Percentiles rank a stretch among this genome's conserved stretches.
Evolutionary conservation across 805 yeast genomes (phyloP).

Genomic region (Hanseniaspora osmophila): DNA sequence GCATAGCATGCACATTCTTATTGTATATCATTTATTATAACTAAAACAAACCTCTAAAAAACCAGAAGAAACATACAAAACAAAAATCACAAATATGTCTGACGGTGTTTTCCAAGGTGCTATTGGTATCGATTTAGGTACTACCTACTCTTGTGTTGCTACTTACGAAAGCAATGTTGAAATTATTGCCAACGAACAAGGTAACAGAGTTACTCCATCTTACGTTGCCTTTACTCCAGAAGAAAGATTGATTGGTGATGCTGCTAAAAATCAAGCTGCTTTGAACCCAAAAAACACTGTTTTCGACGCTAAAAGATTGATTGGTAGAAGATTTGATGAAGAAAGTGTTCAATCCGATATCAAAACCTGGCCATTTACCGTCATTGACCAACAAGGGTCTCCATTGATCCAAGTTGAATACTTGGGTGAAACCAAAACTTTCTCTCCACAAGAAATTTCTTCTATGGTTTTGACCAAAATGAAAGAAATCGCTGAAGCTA

Average conservation of each 20-base stretch:
- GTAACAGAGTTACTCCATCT: conserved; percentile 76
- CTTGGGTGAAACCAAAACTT: conserved; percentile 53
- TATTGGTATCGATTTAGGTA: conserved; percentile 97
- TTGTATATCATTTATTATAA: no score
- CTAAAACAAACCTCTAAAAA: conserved; percentile 5
- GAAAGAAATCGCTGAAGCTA: conserved; percentile 72
- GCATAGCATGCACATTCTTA: no score
- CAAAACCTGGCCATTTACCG: conserved; percentile 81
- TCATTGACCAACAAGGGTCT: conserved; percentile 47
- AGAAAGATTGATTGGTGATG: conserved; percentile 71
- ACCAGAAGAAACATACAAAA: conserved; percentile 6
- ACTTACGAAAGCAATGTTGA: conserved; percentile 66
- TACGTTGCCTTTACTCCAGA: conserved; percentile 68
- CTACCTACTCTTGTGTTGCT: conserved; percentile 72
- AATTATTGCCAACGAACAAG: conserved; percentile 72
- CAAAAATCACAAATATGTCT: conserved; percentile 52
- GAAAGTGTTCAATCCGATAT: conserved; percentile 74
- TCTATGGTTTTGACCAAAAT: conserved; percentile 69
- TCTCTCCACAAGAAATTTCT: conserved; percentile 64
- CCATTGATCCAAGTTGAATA: conserved; percentile 60
- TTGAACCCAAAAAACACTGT: conserved; percentile 65
- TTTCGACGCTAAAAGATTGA: conserved; percentile 73
- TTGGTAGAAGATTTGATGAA: conserved; percentile 67
- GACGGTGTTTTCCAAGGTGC: conserved; percentile 99
- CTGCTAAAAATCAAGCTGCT: conserved; percentile 76